Percentiles rank a stretch among this genome's conserved stretches.
phyloP scores from a whole-genome alignment of 2,329 filamentous ascomycete species.

The Aspergillus sp. region DNA sequence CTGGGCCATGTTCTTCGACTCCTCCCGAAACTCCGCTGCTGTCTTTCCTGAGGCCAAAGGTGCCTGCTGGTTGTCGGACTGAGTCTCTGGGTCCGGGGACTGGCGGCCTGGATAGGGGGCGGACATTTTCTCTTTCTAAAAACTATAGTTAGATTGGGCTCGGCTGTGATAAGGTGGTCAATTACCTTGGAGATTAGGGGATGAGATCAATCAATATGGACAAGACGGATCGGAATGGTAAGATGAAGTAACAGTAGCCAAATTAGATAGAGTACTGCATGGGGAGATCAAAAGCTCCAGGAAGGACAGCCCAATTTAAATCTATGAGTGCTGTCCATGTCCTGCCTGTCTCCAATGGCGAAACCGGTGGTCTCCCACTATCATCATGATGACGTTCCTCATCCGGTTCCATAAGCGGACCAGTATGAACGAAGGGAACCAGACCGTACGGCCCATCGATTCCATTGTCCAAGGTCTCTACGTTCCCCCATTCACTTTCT shows the following conservation, averaged over 20 bases:
- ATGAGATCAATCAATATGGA: too few relatives aligned
- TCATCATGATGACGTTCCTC: slow-evolving; percentile 33
- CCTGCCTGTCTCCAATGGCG: neutral
- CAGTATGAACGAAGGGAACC: neutral
- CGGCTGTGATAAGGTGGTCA: too few relatives aligned
- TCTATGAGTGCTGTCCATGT: too few relatives aligned
- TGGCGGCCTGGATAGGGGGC: slow-evolving; percentile 65
- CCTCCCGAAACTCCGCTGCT: slow-evolving; percentile 35
- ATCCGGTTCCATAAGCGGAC: neutral
- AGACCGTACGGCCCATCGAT: neutral
- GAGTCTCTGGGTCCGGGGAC: slow-evolving; percentile 71
- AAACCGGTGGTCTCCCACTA: slow-evolving; percentile 1
- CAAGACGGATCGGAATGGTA: too few relatives aligned
- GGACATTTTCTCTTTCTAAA: slow-evolving; percentile 50
- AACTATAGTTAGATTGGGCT: neutral
- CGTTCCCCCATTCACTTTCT: neutral
- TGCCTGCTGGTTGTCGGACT: slow-evolving; percentile 63
- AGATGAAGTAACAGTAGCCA: neutral
- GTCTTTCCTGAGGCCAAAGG: slow-evolving; percentile 58
- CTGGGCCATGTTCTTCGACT: slow-evolving; percentile 24
- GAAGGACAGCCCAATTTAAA: too few relatives aligned
- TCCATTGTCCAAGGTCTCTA: neutral
- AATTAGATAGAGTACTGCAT: neutral
- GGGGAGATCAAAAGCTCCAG: too few relatives aligned
- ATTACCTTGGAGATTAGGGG: neutral